A percentile compares a stretch with the other conserved stretches of the same genome.
Evolutionary conservation across 352 stramenopile genomes (phyloP).

Genomic region (Phytophthora crassamura): DNA sequence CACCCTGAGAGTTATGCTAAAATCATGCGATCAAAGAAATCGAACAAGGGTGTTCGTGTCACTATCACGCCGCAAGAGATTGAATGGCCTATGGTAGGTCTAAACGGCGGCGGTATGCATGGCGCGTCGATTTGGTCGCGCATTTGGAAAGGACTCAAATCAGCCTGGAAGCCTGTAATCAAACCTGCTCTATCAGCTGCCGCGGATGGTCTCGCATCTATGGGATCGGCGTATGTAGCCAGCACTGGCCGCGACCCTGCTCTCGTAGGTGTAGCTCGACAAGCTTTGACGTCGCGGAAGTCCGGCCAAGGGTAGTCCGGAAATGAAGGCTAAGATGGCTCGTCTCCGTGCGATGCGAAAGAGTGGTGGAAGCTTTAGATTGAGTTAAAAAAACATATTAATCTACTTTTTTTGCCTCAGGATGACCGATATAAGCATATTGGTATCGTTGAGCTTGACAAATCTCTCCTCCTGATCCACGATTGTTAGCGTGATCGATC

Average conservation of each 20-base stretch:
- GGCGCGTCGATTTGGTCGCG: no score
- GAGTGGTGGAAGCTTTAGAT: not conserved
- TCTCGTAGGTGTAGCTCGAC: not conserved
- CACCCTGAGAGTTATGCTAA: slow-evolving; percentile 11
- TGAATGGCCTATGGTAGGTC: no score
- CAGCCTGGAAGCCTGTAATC: no score
- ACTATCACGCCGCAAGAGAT: no score
- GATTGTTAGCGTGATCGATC: not conserved
- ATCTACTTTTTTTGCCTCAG: slow-evolving; percentile 1
- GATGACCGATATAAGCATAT: not conserved
- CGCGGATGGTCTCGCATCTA: not conserved
- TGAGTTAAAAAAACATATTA: not conserved
- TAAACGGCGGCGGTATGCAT: no score
- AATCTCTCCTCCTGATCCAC: not conserved
- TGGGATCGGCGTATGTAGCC: not conserved
- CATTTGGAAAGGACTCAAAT: no score
- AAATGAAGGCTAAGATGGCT: no score
- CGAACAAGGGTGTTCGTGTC: no score
- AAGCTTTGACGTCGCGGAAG: not conserved
- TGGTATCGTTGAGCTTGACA: not conserved
- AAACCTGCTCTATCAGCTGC: not conserved
- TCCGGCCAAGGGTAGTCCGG: not conserved
- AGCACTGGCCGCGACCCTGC: not conserved
- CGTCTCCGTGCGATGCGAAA: not conserved
- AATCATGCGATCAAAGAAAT: slow-evolving; percentile 5